Evolutionary conservation across 148 eudicot genomes (phyloP), one percentile per base, ranked within the genome.

Genomic region (Gaultheria prostrata): DNA sequence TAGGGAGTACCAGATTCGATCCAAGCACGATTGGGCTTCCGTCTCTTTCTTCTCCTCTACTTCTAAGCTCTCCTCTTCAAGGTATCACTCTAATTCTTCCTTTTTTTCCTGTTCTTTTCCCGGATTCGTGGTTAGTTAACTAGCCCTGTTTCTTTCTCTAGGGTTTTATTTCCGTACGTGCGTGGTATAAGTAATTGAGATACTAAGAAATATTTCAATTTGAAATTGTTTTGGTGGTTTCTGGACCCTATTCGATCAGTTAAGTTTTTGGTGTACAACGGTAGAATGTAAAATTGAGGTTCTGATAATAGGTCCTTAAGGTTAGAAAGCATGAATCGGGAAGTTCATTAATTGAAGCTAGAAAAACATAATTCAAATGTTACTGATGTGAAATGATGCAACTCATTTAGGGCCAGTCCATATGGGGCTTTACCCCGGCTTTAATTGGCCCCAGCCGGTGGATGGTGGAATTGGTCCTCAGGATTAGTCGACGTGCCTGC

Each of bases 1-100:
- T 6, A 86, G 97, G 83, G 98, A 96, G 85, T 96, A 96, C 79
- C 98, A 96, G 91, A 88, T 90, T 86, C 92, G 98, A 89, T 94
- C 98, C 9, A 94, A 94, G 50, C 92, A 94, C 82, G 94, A 92
- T 56, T 95, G 98, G 98, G 93, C 98, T 43, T 91, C 98, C 57
- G 86, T 93, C 73, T 94, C 98, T 13, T 91, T 95, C 82, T 94
- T 95, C 89, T 89, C 98, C 72, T 90, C 96, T 45, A 86, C 93
- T 81, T 81, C 94, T 50, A 89, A 87, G 80, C 79, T 92, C 82
- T 85, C 97, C 80, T 91, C 92, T 83, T 87, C 92, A 43, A 92
- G 98, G 98, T 95, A 83, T 45, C 61, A 5, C n/a, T 57, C 45
- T 2, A 18, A 76, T 32, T 50, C 54, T 24, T 26, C 24, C 20